Conservation (phyloP, 2,329 filamentous ascomycete genomes). For the Nothophoma quercina region DNA sequence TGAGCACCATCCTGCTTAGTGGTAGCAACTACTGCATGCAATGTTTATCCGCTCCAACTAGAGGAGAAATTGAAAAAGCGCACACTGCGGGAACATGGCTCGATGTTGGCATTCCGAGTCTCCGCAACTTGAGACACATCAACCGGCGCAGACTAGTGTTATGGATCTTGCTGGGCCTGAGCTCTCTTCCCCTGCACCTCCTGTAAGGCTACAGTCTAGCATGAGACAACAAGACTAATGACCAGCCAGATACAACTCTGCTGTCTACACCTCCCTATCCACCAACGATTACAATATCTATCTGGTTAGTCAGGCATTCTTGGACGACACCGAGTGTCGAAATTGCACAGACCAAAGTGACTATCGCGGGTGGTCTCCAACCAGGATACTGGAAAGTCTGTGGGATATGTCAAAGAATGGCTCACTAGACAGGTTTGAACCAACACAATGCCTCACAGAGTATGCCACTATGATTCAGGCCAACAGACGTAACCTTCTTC, state of each 20-base stretch:
- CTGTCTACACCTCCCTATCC: constrained; percentile 24
- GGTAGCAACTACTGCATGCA: constrained; percentile 63
- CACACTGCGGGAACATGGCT: constrained; percentile 42
- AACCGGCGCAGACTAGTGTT: constrained; percentile 8
- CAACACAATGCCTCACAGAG: background rate
- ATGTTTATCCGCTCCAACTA: constrained; percentile 57
- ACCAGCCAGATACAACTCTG: constrained; percentile 33
- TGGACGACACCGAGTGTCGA: background rate
- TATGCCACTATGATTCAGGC: constrained; percentile 1
- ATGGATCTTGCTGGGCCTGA: constrained; percentile 21
- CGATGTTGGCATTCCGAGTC: constrained; percentile 29
- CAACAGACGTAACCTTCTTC: background rate
- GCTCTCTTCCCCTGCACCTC: constrained; percentile 29
- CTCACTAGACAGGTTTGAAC: background rate
- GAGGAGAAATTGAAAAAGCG: constrained; percentile 57
- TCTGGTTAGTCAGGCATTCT: background rate
- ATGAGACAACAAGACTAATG: too few species aligned
- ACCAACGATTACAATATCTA: constrained; percentile 8
- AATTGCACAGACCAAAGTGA: background rate
- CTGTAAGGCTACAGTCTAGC: too few species aligned
- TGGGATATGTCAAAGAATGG: background rate
- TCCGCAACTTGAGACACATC: constrained; percentile 27
- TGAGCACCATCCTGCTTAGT: constrained; percentile 55
- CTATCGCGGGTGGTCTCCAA: too few species aligned
- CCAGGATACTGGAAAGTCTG: background rate